Evolutionary conservation across 495 filamentous ascomycete species (phyloP), one percentile per base, ranked within the genome.

Genomic region (Tuber umbilicatum): DNA sequence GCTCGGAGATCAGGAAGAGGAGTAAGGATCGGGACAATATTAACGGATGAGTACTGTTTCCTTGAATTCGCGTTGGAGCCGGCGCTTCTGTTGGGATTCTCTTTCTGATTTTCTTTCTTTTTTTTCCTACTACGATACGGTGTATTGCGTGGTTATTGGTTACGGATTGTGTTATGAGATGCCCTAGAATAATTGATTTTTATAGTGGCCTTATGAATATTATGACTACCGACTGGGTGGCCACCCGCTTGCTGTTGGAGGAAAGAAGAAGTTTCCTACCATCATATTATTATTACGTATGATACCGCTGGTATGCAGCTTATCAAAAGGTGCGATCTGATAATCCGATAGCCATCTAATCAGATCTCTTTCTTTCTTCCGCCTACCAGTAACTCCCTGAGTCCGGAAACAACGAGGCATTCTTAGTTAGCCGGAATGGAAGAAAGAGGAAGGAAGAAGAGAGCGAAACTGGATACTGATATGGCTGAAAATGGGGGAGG

Each of bases 1-100:
- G 87, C 43, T 81, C 87, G 76, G 82, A 86, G 72, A 85, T 88
- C 84, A 86, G 84, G 83, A 84, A 60, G 50, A 60, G 50, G 50
- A 60, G 31, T 27, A 16, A 3, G 10, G n/a, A 31, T 60, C 27
- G 50, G n/a, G n/a, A 14, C 10, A 60, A 16, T 12, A 55, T 2
- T 27, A 60, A 9, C 31, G n/a, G 5, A 16, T 60, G 50, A 60
- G 50, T 60, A 31, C 16, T 10, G n/a, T 31, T 16, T 60, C 10
- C n/a, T 60, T 31, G 10, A 31, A 16, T 60, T 1, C n/a, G n/a
- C 2, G n/a, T 21, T 60, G 16, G 50, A 14, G 50, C 50, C 16
- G n/a, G 50, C n/a, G 12, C 10, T 60, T 31, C n/a, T 10, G 50
- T 31, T 31, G 6, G 12, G 31, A 16, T 60, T 31, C n/a, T 60